Evolutionary conservation across 106 monocot species (phyloP), one percentile per base, ranked within the genome.

Genomic region (Cymbidium sinense): DNA sequence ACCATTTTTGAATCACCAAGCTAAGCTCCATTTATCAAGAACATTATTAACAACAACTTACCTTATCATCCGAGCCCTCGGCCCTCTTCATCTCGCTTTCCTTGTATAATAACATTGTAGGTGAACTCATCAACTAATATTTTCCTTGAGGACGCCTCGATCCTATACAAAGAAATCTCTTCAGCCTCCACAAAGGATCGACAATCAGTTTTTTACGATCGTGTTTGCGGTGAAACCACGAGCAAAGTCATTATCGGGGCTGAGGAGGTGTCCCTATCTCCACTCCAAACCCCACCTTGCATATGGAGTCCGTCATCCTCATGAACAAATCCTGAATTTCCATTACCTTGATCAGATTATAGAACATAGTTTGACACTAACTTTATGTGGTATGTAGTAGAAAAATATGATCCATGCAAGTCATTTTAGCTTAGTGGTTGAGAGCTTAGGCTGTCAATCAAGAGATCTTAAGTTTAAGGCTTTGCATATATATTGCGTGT

Each of bases 291-390:
- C 94, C 98, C 2, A 92, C 89, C 18, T 72, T 54, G 79, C 92
- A 99, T 28, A 99, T 94, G 78, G 89, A 92, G 76, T 99, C 98
- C 77, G 98, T 95, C 82, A 99, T 92, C 27, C 94, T 83, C 27
- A 99, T 85, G 34, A 99, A 78, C 33, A 99, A 30, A 30, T 99
- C 94, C 81, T 99, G 98, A 23, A 95, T 51, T 64, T 92, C 88
- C 20, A 88, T 76, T 3, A n/a, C 13, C 11, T 13, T 47, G 13
- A 47, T 47, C 13, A 2, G 50, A 62, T 25, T 25, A 62, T 25
- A 62, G 0, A 62, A 27, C n/a, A 62, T 6, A 7, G 27, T 25
- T 27, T 31, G 0, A 47, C 13, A 13, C 47, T 47, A 47, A 13
- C 13, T 47, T 47, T 47, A 1, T 10, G 37, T 39, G 3, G 7